These are phyloP conservation scores for Citrus maxima DNA, from an alignment of 345 rosid genomes.

Conservation along the genomic window DNA sequence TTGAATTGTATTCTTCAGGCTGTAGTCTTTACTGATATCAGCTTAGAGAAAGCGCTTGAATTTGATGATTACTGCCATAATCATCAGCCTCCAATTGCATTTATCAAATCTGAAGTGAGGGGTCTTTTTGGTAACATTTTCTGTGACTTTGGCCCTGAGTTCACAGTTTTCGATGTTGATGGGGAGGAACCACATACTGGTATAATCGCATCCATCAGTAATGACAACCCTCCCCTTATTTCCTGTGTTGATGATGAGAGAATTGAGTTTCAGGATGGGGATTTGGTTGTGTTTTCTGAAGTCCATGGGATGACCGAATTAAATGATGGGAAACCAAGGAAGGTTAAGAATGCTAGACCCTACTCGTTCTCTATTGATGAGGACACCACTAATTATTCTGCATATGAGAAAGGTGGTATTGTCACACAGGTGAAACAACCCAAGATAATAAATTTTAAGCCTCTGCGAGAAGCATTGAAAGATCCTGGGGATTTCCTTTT, in stretches of 20 bases:
- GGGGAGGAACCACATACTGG: conserved; percentile 75
- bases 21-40: conserved; percentile 74
- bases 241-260: conserved; percentile 74
- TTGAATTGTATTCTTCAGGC: conserved; percentile 46
- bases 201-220: conserved; percentile 65
- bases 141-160: conserved; percentile 70
- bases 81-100: conserved; percentile 67
- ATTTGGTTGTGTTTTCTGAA: conserved; percentile 65
- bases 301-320: conserved; percentile 64
- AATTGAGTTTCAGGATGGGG: conserved; percentile 69
- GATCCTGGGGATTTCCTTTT: conserved; percentile 70
- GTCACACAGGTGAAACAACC: conserved; percentile 72
- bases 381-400: conserved; percentile 56
- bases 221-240: conserved; percentile 53
- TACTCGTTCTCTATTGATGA: conserved; percentile 74
- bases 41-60: conserved; percentile 59
- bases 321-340: conserved; percentile 90
- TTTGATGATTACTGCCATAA: conserved; percentile 60
- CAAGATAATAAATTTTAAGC: conserved; percentile 54
- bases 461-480: conserved; percentile 53
- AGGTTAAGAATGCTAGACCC: conserved; percentile 63
- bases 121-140: conserved; percentile 71
- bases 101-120: conserved; percentile 70
- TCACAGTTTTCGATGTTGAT: conserved; percentile 66
- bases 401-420: conserved; percentile 79